Evolutionary conservation across 176 grass and related monocot genomes (phyloP).

Genomic region (Rhipidocladum racemiflorum): DNA sequence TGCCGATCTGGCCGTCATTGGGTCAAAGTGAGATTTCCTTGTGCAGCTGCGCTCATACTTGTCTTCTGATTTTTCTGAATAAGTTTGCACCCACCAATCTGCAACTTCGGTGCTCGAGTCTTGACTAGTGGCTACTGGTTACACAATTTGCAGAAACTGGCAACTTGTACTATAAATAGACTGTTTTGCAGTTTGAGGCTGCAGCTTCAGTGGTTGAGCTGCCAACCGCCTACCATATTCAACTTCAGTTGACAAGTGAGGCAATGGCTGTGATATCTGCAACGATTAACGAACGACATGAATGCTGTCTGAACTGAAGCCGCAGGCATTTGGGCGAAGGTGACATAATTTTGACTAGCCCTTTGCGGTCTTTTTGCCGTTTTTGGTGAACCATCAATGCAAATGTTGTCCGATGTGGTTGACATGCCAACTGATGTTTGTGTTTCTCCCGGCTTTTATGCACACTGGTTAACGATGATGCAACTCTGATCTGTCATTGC

Average conservation of each 20-base stretch:
- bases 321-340: too few relatives aligned
- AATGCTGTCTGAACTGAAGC: too few relatives aligned
- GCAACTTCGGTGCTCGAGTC: not conserved
- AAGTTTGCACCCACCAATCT: not conserved
- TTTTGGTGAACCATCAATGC: too few relatives aligned
- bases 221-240: not conserved
- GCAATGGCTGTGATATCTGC: too few relatives aligned
- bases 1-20: not conserved
- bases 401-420: too few relatives aligned
- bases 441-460: too few relatives aligned
- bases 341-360: too few relatives aligned
- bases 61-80: not conserved
- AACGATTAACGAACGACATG: too few relatives aligned
- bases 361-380: too few relatives aligned
- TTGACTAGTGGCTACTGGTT: not conserved
- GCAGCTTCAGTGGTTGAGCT: not conserved
- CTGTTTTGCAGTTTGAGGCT: not conserved
- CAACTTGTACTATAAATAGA: not conserved
- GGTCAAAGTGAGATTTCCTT: slow-evolving; percentile 11
- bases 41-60: not conserved
- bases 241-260: not conserved
- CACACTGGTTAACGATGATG: too few relatives aligned
- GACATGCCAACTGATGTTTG: too few relatives aligned
- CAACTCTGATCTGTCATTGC: too few relatives aligned
- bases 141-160: not conserved